phyloP scores from a whole-genome alignment of 2,329 filamentous ascomycete genomes.

The Pezicula radicicola region DNA sequence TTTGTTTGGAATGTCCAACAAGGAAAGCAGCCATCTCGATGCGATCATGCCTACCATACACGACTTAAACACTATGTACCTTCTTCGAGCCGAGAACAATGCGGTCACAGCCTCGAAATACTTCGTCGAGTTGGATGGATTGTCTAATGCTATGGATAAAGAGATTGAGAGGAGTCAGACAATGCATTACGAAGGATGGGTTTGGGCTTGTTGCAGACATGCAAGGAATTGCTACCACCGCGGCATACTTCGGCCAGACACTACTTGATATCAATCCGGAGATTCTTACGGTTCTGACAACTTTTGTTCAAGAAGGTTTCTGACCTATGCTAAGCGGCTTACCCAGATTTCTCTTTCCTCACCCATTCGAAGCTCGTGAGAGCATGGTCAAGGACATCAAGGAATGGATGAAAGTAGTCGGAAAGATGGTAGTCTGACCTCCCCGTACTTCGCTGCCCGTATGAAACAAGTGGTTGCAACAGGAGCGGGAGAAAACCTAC shows the following conservation, averaged over 20 bases:
- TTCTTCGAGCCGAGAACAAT: not conserved
- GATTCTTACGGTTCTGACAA: not conserved
- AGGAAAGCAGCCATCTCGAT: no score
- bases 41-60: not conserved
- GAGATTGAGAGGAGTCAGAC: not conserved
- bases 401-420: no score
- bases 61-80: not conserved
- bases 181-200: not conserved
- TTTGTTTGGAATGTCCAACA: no score
- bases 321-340: not conserved
- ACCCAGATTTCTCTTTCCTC: no score
- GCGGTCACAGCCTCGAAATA: not conserved
- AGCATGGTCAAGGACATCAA: no score
- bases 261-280: not conserved
- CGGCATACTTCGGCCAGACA: not conserved
- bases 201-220: not conserved
- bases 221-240: not conserved
- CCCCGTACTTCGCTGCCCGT: no score
- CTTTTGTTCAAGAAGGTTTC: not conserved
- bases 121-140: not conserved
- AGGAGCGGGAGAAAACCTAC: no score
- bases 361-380: no score
- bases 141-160: not conserved
- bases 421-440: not conserved
- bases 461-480: no score